Percentiles rank a stretch among this genome's conserved stretches.
These are phyloP conservation scores for Collybiopsis luxurians DNA, from an alignment of 768 basidiomycete species.

Conservation along the genomic window DNA sequence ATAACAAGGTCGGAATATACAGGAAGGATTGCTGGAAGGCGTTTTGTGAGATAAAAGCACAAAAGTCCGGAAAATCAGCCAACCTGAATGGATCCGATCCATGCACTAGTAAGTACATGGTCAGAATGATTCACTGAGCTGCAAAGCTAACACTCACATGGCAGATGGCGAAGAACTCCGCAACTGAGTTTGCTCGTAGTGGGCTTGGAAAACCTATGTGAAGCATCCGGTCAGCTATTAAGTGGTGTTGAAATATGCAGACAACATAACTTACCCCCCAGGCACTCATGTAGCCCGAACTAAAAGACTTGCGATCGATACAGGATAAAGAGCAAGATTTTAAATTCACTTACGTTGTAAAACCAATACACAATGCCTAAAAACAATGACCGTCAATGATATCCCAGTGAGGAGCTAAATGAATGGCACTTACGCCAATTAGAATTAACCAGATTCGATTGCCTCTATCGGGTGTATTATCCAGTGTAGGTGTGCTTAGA, in stretches of 20 bases:
- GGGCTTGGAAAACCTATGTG: slow-evolving; percentile 6
- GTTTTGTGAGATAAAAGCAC: not conserved
- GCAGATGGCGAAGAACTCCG: not conserved
- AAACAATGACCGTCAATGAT: too few species aligned
- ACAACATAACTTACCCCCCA: not conserved
- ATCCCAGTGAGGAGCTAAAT: too few species aligned
- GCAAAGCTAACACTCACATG: not conserved
- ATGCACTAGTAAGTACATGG: too few species aligned
- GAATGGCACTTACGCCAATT: too few species aligned
- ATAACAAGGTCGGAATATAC: slow-evolving; percentile 5
- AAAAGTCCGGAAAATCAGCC: not conserved
- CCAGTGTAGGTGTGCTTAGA: too few species aligned
- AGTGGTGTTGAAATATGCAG: too few species aligned
- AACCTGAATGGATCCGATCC: slow-evolving; percentile 8
- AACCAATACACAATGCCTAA: slow-evolving; percentile 2
- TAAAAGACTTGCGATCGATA: not conserved
- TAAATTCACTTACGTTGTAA: not conserved
- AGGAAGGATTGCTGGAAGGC: slow-evolving; percentile 5
- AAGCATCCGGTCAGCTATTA: not conserved
- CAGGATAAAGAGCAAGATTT: not conserved
- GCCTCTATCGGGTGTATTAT: too few species aligned
- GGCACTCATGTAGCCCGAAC: slow-evolving; percentile 5
- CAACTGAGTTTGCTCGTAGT: slow-evolving; percentile 2
- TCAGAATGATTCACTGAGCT: not conserved
- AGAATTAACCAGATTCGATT: too few species aligned